These are phyloP conservation scores for Phascolomyces articulosus DNA, from an alignment of 371 early-diverging fungal genomes.

Conservation along the genomic window DNA sequence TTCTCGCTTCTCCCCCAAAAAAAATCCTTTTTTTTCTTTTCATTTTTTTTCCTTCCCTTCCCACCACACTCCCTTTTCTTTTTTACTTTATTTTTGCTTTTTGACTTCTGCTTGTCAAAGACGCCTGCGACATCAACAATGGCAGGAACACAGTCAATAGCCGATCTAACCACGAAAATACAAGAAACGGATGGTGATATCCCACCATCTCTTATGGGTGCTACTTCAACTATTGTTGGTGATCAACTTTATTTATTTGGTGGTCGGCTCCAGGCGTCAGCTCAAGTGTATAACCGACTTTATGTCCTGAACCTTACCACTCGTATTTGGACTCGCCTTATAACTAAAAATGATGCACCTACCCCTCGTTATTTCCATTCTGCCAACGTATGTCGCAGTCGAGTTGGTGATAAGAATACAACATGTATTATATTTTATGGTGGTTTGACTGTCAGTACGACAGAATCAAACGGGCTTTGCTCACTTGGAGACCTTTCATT, in stretches of 20 bases:
- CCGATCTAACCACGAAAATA: slow-evolving; percentile 41
- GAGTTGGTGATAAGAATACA: background rate
- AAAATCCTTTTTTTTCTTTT: slow-evolving; percentile 2
- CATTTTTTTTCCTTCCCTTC: slow-evolving; percentile 17
- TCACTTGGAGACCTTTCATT: slow-evolving; percentile 66
- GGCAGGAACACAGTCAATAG: slow-evolving; percentile 29
- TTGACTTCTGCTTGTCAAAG: too few relatives aligned
- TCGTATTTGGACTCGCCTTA: slow-evolving; percentile 25
- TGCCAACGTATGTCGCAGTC: slow-evolving; percentile 45
- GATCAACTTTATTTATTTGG: slow-evolving; percentile 69
- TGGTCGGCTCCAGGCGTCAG: slow-evolving; percentile 58
- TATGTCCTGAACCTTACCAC: slow-evolving; percentile 59
- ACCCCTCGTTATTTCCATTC: slow-evolving; percentile 76
- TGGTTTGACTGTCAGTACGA: slow-evolving; percentile 48
- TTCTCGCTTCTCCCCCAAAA: background rate
- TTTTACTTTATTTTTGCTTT: too few relatives aligned
- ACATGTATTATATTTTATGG: slow-evolving; percentile 55
- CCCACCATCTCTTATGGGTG: slow-evolving; percentile 74
- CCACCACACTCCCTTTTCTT: background rate
- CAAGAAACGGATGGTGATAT: slow-evolving; percentile 44
- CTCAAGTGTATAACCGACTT: slow-evolving; percentile 59
- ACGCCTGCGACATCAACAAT: slow-evolving; percentile 12
- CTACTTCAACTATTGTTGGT: slow-evolving; percentile 59
- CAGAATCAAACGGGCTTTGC: slow-evolving; percentile 15
- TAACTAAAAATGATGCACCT: slow-evolving; percentile 32